These are phyloP conservation scores for Nakataea oryzae DNA, from an alignment of 2,329 filamentous ascomycete species.

Conservation along the genomic window DNA sequence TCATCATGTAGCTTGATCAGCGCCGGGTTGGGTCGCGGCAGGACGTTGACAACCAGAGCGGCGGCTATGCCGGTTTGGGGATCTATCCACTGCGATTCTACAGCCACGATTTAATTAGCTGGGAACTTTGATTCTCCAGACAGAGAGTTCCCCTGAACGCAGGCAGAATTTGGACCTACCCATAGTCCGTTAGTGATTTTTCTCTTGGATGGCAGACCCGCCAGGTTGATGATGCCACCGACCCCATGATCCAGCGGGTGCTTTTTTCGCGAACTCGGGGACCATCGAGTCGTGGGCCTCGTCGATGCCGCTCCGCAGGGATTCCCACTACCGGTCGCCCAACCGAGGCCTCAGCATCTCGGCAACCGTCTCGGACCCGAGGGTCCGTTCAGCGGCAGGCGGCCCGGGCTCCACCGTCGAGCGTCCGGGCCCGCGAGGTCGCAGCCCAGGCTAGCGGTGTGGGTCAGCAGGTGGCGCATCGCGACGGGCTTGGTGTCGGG, in stretches of 20 bases:
- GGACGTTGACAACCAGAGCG: constrained; percentile 22
- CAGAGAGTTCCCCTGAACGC: not conserved
- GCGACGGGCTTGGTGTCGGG: constrained; percentile 30
- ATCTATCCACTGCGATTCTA: constrained; percentile 17
- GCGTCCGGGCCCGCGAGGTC: constrained; percentile 38
- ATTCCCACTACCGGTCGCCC: constrained; percentile 15
- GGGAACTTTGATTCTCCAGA: not conserved
- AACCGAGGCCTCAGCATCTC: constrained; percentile 44
- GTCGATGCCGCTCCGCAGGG: constrained; percentile 11
- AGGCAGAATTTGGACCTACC: too few species aligned
- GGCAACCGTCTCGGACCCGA: constrained; percentile 43
- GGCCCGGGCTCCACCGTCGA: constrained; percentile 42
- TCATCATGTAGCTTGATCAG: constrained; percentile 25
- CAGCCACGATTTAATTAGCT: not conserved
- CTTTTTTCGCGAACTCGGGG: constrained; percentile 23
- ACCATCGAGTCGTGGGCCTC: constrained; percentile 16
- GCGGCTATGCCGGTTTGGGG: constrained; percentile 25
- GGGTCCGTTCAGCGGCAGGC: constrained; percentile 18
- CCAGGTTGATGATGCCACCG: constrained; percentile 26
- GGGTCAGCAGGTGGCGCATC: constrained; percentile 44
- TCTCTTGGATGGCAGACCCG: constrained; percentile 27
- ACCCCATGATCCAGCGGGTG: constrained; percentile 26
- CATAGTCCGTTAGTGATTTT: constrained; percentile 28
- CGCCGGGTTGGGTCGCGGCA: constrained; percentile 20
- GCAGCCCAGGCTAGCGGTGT: constrained; percentile 48